A percentile compares a stretch with the other conserved stretches of the same genome.
These are phyloP conservation scores for Wilcoxina mikolae DNA, from an alignment of 495 filamentous ascomycete species.

Conservation along the genomic window DNA sequence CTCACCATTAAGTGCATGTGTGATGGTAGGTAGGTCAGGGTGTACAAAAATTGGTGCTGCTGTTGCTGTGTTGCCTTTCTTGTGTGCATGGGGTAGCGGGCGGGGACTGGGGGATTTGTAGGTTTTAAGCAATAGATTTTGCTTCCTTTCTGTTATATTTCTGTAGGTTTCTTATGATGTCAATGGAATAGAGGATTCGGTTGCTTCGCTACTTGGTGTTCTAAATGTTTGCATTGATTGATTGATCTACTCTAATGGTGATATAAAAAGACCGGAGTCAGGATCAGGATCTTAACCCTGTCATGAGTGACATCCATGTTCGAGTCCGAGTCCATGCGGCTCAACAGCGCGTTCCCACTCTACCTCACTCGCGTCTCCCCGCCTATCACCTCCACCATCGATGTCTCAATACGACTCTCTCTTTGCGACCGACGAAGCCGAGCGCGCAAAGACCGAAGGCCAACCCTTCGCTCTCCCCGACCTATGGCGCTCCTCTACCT, in stretches of 20 bases:
- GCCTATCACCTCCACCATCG: not conserved
- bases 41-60: constrained; percentile 5
- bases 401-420: not conserved
- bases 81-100: not conserved
- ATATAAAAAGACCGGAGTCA: too few species aligned
- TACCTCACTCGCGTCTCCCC: not conserved
- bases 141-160: constrained; percentile 1
- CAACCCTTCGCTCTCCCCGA: constrained; percentile 60
- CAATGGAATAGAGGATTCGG: constrained; percentile 1
- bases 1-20: constrained; percentile 41
- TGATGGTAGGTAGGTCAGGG: not conserved
- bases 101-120: not conserved
- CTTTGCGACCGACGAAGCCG: not conserved
- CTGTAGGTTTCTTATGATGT: not conserved
- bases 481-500: constrained; percentile 42
- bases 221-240: too few species aligned
- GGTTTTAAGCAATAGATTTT: constrained; percentile 6
- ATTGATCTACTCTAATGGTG: too few species aligned
- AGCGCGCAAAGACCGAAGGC: constrained; percentile 15
- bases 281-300: too few species aligned
- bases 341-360: too few species aligned
- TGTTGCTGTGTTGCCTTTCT: not conserved
- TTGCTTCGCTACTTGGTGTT: too few species aligned
- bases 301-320: too few species aligned
- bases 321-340: too few species aligned